phyloP scores from a whole-genome alignment of 1,284 basidiomycete species.

The Ganoderma resinaceum region DNA sequence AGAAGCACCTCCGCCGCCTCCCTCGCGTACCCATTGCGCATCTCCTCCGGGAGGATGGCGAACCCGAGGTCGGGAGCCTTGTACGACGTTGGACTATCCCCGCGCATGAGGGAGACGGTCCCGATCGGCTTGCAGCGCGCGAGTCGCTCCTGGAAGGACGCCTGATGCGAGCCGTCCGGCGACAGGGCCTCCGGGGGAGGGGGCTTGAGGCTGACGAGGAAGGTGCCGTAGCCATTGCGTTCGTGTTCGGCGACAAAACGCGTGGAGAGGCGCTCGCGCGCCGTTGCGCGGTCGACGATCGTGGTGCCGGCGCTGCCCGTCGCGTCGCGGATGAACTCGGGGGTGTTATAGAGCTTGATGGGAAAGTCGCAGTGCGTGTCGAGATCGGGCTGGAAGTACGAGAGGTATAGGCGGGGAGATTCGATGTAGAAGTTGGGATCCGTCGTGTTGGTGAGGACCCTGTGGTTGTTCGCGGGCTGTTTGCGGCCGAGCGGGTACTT shows the following conservation, averaged over 20 bases:
- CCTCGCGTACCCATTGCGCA: conserved; percentile 17
- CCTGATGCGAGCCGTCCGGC: not conserved
- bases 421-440: conserved; percentile 18
- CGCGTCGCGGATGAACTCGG: conserved; percentile 12
- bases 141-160: conserved; percentile 13
- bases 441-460: not conserved
- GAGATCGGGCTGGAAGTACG: conserved; percentile 4
- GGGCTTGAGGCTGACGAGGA: conserved; percentile 16
- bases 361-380: conserved; percentile 20
- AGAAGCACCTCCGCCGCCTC: conserved; percentile 11
- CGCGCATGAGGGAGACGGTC: conserved; percentile 18
- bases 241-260: conserved; percentile 7
- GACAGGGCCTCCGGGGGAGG: not conserved
- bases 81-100: conserved; percentile 11
- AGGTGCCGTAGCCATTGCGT: conserved; percentile 15
- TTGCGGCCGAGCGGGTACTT: not conserved
- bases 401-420: conserved; percentile 15
- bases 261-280: conserved; percentile 9
- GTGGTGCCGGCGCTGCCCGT: not conserved
- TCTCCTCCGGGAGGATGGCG: conserved; percentile 18
- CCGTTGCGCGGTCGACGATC: conserved; percentile 4
- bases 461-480: not conserved
- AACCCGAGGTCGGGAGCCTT: conserved; percentile 16
- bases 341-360: conserved; percentile 16
- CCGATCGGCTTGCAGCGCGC: conserved; percentile 14